A percentile compares a stretch with the other conserved stretches of the same genome.
Evolutionary conservation across 208 protist genomes (phyloP).

Genomic region (Crithidia sp.): DNA sequence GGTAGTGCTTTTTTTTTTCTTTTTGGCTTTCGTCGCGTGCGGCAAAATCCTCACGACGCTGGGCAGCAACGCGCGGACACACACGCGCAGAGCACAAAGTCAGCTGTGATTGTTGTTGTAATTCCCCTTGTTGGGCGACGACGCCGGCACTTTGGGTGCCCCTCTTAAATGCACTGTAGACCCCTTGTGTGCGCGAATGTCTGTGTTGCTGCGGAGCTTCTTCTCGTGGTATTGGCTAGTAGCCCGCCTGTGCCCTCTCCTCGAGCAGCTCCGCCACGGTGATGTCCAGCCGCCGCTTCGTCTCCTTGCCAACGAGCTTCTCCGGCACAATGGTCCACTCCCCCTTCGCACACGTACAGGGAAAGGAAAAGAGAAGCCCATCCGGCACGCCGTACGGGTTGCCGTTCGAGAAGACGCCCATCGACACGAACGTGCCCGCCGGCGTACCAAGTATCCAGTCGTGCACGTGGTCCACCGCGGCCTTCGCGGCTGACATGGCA

Average conservation of each 20-base stretch:
- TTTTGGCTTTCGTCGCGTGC: too few relatives aligned
- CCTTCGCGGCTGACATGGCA: slow-evolving; percentile 94
- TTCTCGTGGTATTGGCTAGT: neutral
- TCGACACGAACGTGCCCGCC: slow-evolving; percentile 83
- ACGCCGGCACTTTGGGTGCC: too few relatives aligned
- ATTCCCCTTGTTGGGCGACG: neutral
- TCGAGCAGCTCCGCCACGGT: slow-evolving; percentile 60
- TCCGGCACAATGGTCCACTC: slow-evolving; percentile 87
- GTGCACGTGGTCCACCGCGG: slow-evolving; percentile 70
- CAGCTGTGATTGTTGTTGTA: neutral
- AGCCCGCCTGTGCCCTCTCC: slow-evolving; percentile 40
- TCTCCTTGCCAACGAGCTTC: slow-evolving; percentile 34
- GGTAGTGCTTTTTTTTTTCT: too few relatives aligned
- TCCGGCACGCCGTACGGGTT: slow-evolving; percentile 90
- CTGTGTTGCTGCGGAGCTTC: neutral
- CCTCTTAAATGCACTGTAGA: too few relatives aligned
- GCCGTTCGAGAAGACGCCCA: slow-evolving; percentile 92
- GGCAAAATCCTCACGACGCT: too few relatives aligned
- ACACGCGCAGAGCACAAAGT: too few relatives aligned
- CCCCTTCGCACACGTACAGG: slow-evolving; percentile 85
- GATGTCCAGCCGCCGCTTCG: slow-evolving; percentile 40
- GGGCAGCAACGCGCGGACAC: too few relatives aligned
- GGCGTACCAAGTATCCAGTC: slow-evolving; percentile 77
- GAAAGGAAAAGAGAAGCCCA: slow-evolving; percentile 95
- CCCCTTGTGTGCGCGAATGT: neutral